These are phyloP conservation scores for Linnemannia hyalina DNA, from an alignment of 192 early-diverging fungal species.

Conservation along the genomic window DNA sequence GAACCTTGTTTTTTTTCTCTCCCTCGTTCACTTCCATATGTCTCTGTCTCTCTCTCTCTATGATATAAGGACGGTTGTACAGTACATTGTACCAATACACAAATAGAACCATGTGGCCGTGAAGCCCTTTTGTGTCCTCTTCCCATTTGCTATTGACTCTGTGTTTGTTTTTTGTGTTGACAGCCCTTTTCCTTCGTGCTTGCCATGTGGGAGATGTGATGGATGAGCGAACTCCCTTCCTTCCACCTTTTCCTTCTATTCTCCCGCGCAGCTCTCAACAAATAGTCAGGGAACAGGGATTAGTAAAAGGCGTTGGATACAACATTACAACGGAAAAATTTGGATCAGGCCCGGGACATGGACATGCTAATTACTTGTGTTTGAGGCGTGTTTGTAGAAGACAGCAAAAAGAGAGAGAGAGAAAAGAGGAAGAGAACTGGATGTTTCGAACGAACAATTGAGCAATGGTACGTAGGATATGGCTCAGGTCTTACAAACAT, in stretches of 20 bases:
- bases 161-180: not conserved
- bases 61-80: not conserved
- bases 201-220: constrained; percentile 4
- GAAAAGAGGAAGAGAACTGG: too few species aligned
- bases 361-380: too few species aligned
- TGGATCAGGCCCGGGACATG: too few species aligned
- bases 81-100: not conserved
- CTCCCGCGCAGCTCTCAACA: constrained; percentile 9
- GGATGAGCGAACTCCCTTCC: not conserved
- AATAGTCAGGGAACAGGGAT: not conserved
- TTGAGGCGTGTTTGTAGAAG: too few species aligned
- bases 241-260: not conserved
- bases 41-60: too few species aligned
- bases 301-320: too few species aligned
- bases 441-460: not conserved
- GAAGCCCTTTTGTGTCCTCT: constrained; percentile 6
- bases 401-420: too few species aligned
- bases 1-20: not conserved
- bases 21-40: not conserved
- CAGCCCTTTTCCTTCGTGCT: not conserved
- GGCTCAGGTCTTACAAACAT: not conserved
- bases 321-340: too few species aligned
- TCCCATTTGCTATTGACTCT: not conserved
- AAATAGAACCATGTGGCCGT: constrained; percentile 2
- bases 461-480: not conserved